These are phyloP conservation scores for Penicillium paxilli DNA, from an alignment of 495 filamentous ascomycete genomes.

Conservation along the genomic window DNA sequence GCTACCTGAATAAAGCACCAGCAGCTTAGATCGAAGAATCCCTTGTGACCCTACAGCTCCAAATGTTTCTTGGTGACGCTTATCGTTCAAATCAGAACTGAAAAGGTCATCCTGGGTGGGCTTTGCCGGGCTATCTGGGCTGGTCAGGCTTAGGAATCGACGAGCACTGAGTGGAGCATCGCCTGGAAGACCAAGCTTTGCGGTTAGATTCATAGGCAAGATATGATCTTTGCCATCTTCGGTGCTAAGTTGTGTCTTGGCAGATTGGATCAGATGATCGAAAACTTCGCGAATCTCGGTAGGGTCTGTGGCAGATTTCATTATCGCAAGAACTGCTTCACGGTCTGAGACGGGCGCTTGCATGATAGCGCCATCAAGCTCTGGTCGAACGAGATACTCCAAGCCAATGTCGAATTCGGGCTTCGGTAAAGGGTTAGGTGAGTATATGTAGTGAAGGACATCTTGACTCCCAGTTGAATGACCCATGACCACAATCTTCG, in stretches of 20 bases:
- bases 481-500: constrained; percentile 81
- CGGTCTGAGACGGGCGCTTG: constrained; percentile 82
- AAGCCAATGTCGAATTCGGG: constrained; percentile 26
- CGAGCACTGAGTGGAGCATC: constrained; percentile 54
- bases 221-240: constrained; percentile 55
- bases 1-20: constrained; percentile 62
- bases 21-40: constrained; percentile 50
- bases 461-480: constrained; percentile 90
- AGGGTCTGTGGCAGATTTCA: constrained; percentile 19
- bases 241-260: constrained; percentile 37
- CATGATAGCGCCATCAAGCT: constrained; percentile 76
- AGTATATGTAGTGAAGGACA: constrained; percentile 70
- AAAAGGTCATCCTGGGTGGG: constrained; percentile 86
- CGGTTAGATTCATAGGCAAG: constrained; percentile 54
- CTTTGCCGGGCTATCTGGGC: constrained; percentile 49
- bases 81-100: constrained; percentile 70
- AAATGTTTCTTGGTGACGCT: constrained; percentile 62
- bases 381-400: constrained; percentile 30
- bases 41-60: constrained; percentile 55
- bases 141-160: constrained; percentile 67
- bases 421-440: constrained; percentile 31
- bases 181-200: constrained; percentile 44
- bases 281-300: constrained; percentile 41
- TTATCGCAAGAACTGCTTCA: constrained; percentile 52
- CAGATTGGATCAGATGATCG: constrained; percentile 51